These are phyloP conservation scores for Aspergillus sclerotiicarbonarius DNA, from an alignment of 495 filamentous ascomycete genomes.

Conservation along the genomic window DNA sequence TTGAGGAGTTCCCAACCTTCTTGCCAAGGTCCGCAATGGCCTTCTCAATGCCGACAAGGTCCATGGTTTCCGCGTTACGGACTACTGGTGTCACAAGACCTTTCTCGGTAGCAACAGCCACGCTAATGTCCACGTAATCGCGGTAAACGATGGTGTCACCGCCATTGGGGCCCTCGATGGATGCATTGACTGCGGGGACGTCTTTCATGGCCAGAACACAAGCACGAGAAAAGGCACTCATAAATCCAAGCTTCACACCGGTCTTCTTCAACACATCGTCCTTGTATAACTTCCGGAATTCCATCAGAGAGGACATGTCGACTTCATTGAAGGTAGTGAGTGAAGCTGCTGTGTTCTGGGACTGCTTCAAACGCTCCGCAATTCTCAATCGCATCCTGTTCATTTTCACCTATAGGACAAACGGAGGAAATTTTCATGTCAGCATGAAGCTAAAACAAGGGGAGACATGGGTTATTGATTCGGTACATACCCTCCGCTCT, in stretches of 20 bases:
- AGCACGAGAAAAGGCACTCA: conserved; percentile 94
- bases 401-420: conserved; percentile 80
- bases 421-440: conserved; percentile 2
- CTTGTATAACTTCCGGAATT: conserved; percentile 95
- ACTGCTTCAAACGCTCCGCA: conserved; percentile 96
- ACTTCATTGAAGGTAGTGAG: conserved; percentile 99
- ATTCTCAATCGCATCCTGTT: conserved; percentile 98
- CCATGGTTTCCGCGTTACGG: conserved; percentile 84
- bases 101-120: conserved; percentile 97
- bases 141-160: conserved; percentile 98
- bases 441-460: neutral
- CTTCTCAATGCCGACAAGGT: conserved; percentile 86
- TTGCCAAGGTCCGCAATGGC: conserved; percentile 90
- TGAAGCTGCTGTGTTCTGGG: conserved; percentile 96
- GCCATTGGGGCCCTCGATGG: conserved; percentile 90
- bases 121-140: conserved; percentile 96
- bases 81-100: conserved; percentile 96
- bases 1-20: conserved; percentile 59
- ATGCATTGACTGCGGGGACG: conserved; percentile 93
- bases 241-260: conserved; percentile 96
- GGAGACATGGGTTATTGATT: neutral
- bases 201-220: conserved; percentile 92
- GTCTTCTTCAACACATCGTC: conserved; percentile 94
- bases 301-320: conserved; percentile 97
- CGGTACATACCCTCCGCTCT: conserved; percentile 72